Percentiles rank a stretch among this genome's conserved stretches.
phyloP scores from a whole-genome alignment of 192 early-diverging fungal genomes.

The Linnemannia schmuckeri region DNA sequence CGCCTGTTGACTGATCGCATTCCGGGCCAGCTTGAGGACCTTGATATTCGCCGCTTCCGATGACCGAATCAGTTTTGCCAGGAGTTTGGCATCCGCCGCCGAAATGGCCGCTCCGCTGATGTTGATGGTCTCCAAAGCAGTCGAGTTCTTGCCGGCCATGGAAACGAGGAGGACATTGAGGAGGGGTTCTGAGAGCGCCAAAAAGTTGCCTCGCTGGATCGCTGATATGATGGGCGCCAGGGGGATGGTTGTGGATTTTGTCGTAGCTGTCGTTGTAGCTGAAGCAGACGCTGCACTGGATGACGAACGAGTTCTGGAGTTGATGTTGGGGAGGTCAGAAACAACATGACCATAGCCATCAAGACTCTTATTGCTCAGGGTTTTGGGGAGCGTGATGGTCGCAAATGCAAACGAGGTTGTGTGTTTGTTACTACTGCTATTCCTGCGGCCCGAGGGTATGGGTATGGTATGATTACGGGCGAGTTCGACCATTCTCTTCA shows the following conservation, averaged over 20 bases:
- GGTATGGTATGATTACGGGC: slow-evolving; percentile 35
- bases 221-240: slow-evolving; percentile 17
- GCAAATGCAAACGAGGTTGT: slow-evolving; percentile 31
- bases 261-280: neutral
- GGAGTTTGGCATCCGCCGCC: slow-evolving; percentile 30
- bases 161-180: slow-evolving; percentile 25
- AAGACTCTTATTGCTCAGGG: slow-evolving; percentile 3
- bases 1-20: slow-evolving; percentile 41
- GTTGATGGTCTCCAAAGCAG: slow-evolving; percentile 22
- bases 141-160: slow-evolving; percentile 43
- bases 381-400: neutral
- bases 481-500: slow-evolving; percentile 5
- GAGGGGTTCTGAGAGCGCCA: slow-evolving; percentile 27
- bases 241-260: neutral
- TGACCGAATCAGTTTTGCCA: slow-evolving; percentile 38
- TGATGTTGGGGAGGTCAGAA: neutral
- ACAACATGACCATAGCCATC: neutral
- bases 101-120: slow-evolving; percentile 32
- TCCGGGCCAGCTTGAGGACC: slow-evolving; percentile 28
- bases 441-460: neutral
- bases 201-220: slow-evolving; percentile 36
- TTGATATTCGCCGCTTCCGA: slow-evolving; percentile 46
- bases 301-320: neutral
- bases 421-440: neutral
- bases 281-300: neutral